A percentile compares a stretch with the other conserved stretches of the same genome.
Conservation (phyloP, 441 rosid species). For the Macaranga tanarius region DNA sequence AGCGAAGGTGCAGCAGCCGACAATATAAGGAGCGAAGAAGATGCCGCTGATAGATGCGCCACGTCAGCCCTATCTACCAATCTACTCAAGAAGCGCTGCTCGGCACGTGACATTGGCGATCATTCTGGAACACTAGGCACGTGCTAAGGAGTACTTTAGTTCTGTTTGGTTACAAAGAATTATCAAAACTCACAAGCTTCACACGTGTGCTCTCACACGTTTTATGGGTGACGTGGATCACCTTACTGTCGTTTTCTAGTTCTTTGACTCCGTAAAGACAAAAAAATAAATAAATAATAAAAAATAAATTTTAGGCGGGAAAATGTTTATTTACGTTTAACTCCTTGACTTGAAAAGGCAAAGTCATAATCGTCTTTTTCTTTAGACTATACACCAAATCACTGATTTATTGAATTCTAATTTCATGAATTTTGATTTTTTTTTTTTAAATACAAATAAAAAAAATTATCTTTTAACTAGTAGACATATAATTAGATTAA, state of each 20-base stretch:
- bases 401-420: too few relatives aligned
- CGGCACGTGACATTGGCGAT: not conserved
- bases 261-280: not conserved
- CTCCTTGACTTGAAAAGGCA: not conserved
- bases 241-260: not conserved
- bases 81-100: not conserved
- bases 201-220: not conserved
- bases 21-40: constrained; percentile 14
- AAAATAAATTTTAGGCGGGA: not conserved
- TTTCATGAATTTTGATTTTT: too few relatives aligned
- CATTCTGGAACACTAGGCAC: not conserved
- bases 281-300: too few relatives aligned
- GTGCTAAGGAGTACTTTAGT: not conserved
- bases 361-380: too few relatives aligned
- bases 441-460: too few relatives aligned
- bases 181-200: not conserved
- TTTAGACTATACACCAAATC: too few relatives aligned
- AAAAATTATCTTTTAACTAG: too few relatives aligned
- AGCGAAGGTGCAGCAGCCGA: constrained; percentile 4
- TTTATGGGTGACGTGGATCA: not conserved
- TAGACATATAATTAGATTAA: too few relatives aligned
- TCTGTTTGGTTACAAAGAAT: not conserved
- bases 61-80: constrained; percentile 22
- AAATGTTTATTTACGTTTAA: not conserved
- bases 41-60: constrained; percentile 27